Evolutionary conservation across 495 filamentous ascomycete genomes (phyloP), one percentile per base, ranked within the genome.

Genomic region (Amniculicola lignicola): DNA sequence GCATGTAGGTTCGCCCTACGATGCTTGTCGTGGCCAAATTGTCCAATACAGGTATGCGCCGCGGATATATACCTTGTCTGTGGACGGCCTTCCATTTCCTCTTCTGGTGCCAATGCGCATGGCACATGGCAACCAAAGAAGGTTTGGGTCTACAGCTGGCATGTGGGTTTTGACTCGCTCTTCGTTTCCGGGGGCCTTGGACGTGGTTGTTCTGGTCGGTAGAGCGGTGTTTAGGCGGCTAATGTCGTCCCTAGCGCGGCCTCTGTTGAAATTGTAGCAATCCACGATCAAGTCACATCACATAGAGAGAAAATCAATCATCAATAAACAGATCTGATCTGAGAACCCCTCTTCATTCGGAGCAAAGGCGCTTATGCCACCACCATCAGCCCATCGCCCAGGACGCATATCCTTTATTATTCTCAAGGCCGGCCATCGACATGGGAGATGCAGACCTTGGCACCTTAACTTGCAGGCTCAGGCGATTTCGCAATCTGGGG

Each of bases 1-100:
- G 4, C 55, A 18, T 36, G 45, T 46, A 51, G 36, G 19, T 40
- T 18, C 19, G 37, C 48, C 47, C 39, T 50, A 40, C 36, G 18
- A 1, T 46, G 29, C 35, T 19, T 45, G 28, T 31, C 23, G 9
- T n/a, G 22, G 23, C 38, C 39, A 43, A 43, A 28, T 40, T 10
- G 37, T 40, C 37, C 37, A 40, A 40, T 40, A 18, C 37, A 10
- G 37, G 37, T 40, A 19, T 9, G 29, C 6, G 11, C 45, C 18
- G 37, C 24, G 44, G 15, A 7, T 33, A 21, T 37, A 24, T 12
- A 24, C 12, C 21, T n/a, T 15, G 7, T 14, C 14, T 14, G n/a
- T 9, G 45, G 37, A 29, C n/a, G 28, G 21, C 29, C 27, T 4
- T 6, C 19, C 9, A 7, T 33, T 9, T 7, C 29, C 29, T 40